phyloP scores from a whole-genome alignment of 805 yeast genomes.

The Jamesozyma rosinii region DNA sequence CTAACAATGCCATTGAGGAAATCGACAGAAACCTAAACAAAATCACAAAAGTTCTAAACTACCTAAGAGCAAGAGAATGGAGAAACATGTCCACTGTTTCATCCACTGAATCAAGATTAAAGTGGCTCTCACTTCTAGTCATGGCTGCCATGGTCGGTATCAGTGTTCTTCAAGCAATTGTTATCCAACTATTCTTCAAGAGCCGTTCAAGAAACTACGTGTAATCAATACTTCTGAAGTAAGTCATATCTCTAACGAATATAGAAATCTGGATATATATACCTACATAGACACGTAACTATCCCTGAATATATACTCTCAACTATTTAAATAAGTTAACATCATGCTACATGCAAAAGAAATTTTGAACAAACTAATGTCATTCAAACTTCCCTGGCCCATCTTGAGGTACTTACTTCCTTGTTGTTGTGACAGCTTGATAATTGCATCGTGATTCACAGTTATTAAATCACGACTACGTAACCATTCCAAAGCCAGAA shows the following conservation, averaged over 20 bases:
- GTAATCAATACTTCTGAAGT: conserved; percentile 6
- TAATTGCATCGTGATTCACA: conserved; percentile 11
- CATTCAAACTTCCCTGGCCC: conserved; percentile 12
- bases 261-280: not conserved
- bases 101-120: conserved; percentile 68
- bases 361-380: conserved; percentile 18
- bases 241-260: not conserved
- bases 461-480: conserved; percentile 19
- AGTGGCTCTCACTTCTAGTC: conserved; percentile 65
- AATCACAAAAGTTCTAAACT: conserved; percentile 56
- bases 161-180: conserved; percentile 67
- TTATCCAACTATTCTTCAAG: conserved; percentile 74
- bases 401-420: conserved; percentile 11
- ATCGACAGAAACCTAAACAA: conserved; percentile 52
- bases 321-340: conserved; percentile 20
- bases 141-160: conserved; percentile 67
- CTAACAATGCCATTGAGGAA: conserved; percentile 47
- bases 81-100: conserved; percentile 89
- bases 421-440: conserved; percentile 6
- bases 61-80: conserved; percentile 92
- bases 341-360: conserved; percentile 20
- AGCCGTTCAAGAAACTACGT: conserved; percentile 36
- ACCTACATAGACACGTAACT: not conserved
- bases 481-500: conserved; percentile 21
- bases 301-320: not conserved